Base-by-base conservation (phyloP, 176 grass and related monocot genomes). In the Zizania latifolia region DNA sequence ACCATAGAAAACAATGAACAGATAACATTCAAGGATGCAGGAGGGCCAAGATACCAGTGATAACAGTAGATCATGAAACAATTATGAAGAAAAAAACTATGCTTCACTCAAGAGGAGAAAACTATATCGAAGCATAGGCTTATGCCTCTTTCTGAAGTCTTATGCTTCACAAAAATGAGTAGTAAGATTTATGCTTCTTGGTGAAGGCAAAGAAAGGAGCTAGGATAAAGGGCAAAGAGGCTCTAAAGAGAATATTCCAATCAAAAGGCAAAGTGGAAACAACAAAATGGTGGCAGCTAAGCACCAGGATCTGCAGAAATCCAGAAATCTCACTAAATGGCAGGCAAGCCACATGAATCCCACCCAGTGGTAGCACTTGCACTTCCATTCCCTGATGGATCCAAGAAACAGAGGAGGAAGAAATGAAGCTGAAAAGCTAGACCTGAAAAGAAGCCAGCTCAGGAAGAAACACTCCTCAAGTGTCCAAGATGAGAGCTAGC, bases 361-460 rank as follows among this genome's bases (percentile, higher is more conserved):
- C 10, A 37, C 34, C 41, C 19, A 15, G 19, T 6, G 2, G 65
- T 40, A 70, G 44, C 46, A 32, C n/a, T n/a, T n/a, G n/a, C n/a
- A n/a, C 66, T 44, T 73, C 58, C 75, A 72, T 65, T 66, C 23
- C 74, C 13, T n/a, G 16, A 41, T 34, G 74, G 85, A 87, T 82
- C 67, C 56, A 58, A 58, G 55, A 81, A 86, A 39, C 71, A 63
- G 26, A 21, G 57, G 13, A 28, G 43, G 10, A 77, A n/a, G 36
- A 43, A 72, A 65, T 2, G 26, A 57, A 85, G 53, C 46, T 48
- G 50, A 17, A 26, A 29, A 63, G 65, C 5, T 39, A 58, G 16
- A 82, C 74, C 79, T 87, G 79, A 24, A 23, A 46, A 50, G 38
- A 82, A 72, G 78, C 79, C 73, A 72, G 45, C 48, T 82, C 58